Evolutionary conservation across 495 filamentous ascomycete genomes (phyloP), one percentile per base, ranked within the genome.

Genomic region (Aspergillus funiculosus): DNA sequence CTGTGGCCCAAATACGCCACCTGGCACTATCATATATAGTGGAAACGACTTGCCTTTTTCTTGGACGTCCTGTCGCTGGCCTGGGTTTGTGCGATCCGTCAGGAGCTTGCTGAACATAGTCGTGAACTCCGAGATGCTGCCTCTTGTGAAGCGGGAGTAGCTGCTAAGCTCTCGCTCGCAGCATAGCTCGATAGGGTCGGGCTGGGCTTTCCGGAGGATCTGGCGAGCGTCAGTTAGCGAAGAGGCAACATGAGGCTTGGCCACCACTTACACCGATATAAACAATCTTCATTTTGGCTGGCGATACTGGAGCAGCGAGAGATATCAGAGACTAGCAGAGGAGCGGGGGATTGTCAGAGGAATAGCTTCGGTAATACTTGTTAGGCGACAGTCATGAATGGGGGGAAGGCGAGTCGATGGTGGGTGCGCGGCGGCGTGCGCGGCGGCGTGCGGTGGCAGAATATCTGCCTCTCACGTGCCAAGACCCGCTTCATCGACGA

Each of bases 1-100:
- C 5, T n/a, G 31, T 15, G 18, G 26, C 38, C 20, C 19, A 17
- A n/a, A n/a, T n/a, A n/a, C n/a, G n/a, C n/a, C n/a, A n/a, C n/a
- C n/a, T n/a, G n/a, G n/a, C n/a, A n/a, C n/a, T n/a, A n/a, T n/a
- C n/a, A n/a, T 15, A 14, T 34, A 25, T 8, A 27, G 19, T 15
- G n/a, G 29, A 46, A 34, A 43, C n/a, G 5, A 83, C 77, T 90
- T 85, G 31, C 55, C 55, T 43, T 58, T 50, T 64, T 96, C 87
- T 62, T 95, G 84, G 37, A 96, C 81, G 54, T 90, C 87, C 64
- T 95, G 89, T 54, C 92, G 80, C 63, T 91, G 84, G 25, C 87
- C 89, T n/a, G 87, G 82, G 46, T 68, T 74, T 14, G 88, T 95
- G 39, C 86, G 77, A 64, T 94, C 88, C 29, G 92, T 91, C 14